Conservation (phyloP, 352 stramenopile genomes). For the Globisporangium paddicum region DNA sequence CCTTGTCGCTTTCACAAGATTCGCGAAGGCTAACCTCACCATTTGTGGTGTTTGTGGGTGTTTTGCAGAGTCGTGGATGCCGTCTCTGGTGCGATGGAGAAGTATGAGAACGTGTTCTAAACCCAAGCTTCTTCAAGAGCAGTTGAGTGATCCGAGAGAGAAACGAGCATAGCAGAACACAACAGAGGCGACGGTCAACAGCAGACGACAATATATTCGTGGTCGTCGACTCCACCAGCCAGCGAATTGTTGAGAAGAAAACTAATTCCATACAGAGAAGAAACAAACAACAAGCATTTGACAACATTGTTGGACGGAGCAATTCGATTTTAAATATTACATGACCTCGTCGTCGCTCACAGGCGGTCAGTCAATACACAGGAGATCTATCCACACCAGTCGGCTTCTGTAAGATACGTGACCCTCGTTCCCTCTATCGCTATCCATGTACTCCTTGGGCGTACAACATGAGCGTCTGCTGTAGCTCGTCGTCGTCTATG, state of each 20-base stretch:
- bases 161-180: background rate
- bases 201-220: background rate
- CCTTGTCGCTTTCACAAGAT: too few relatives aligned
- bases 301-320: background rate
- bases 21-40: background rate
- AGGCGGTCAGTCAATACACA: background rate
- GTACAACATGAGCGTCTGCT: background rate
- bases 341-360: background rate
- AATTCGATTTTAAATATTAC: slow-evolving; percentile 6
- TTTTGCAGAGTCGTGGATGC: slow-evolving; percentile 67
- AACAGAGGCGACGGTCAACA: background rate
- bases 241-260: background rate
- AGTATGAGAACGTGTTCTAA: slow-evolving; percentile 84
- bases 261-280: background rate
- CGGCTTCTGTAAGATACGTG: background rate
- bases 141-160: background rate
- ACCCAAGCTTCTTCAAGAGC: background rate
- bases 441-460: background rate
- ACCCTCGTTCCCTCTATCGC: background rate
- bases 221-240: background rate
- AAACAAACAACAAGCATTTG: background rate
- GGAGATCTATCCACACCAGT: background rate
- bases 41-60: background rate
- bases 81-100: slow-evolving; percentile 85
- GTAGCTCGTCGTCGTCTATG: slow-evolving; percentile 1